These are phyloP conservation scores for Aspergillus bombycis DNA, from an alignment of 2,329 filamentous ascomycete species.

Conservation along the genomic window DNA sequence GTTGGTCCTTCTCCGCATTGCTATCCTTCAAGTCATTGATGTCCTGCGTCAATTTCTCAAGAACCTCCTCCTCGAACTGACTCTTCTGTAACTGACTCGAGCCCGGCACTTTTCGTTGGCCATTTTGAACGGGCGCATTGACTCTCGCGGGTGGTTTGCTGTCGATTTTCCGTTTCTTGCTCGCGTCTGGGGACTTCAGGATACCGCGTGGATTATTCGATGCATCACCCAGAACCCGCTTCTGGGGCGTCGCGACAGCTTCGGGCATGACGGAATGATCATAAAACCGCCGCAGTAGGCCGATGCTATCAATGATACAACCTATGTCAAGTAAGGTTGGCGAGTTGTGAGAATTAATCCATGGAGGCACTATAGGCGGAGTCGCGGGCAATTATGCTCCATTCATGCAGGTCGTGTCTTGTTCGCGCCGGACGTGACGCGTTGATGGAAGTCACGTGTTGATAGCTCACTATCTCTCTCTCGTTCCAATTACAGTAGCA, in stretches of 20 bases:
- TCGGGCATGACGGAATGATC: constrained; percentile 41
- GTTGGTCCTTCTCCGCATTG: constrained; percentile 90
- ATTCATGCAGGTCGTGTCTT: constrained; percentile 21
- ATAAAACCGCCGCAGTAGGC: constrained; percentile 13
- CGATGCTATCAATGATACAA: background rate
- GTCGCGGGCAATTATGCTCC: constrained; percentile 17
- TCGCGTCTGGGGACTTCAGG: constrained; percentile 55
- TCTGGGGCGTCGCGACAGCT: constrained; percentile 59
- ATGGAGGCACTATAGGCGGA: constrained; percentile 3
- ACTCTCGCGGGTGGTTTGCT: constrained; percentile 54
- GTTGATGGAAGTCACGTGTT: constrained; percentile 10
- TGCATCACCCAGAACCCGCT: constrained; percentile 71
- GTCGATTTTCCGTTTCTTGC: constrained; percentile 86
- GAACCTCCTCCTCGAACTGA: constrained; percentile 87
- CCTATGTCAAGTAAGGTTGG: background rate
- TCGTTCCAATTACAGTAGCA: no score
- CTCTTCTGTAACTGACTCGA: constrained; percentile 78
- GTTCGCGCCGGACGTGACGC: constrained; percentile 26
- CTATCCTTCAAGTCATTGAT: constrained; percentile 81
- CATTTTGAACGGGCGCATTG: constrained; percentile 63
- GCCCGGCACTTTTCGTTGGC: constrained; percentile 56
- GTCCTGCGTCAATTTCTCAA: constrained; percentile 95
- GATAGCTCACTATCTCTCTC: background rate
- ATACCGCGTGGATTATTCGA: constrained; percentile 67
- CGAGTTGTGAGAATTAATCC: background rate